Base-by-base conservation (phyloP, 2,329 filamentous ascomycete genomes). In the Byssothecium circinans region DNA sequence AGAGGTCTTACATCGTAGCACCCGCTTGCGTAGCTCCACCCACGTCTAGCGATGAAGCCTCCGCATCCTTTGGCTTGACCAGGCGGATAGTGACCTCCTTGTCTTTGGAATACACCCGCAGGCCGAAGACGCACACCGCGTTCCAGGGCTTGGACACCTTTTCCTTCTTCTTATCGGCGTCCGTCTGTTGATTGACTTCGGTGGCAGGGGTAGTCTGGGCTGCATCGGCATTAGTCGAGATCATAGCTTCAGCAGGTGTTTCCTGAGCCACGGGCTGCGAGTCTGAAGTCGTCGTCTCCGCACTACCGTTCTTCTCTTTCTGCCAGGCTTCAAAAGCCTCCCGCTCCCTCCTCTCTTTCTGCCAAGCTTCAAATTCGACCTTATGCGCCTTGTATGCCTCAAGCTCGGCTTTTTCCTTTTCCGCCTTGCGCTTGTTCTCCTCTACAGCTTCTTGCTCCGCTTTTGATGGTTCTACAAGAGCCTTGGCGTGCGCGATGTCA, bases 401-500 rank as follows among this genome's bases (percentile, higher is more conserved):
- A 22, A 63, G 60, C 19, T 65, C 58, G 50, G 67, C 69, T 42
- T 46, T 48, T 37, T 58, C 53, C 27, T 54, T 58, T 36, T 66
- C 56, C 15, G 64, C 62, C 36, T 61, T 47, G 53, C 70, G 70
- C 58, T 66, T 71, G 44, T 54, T 52, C 6, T 47, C 43, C n/a
- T 62, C 56, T 48, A 65, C 69, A 43, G 72, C 71, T 60, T 70
- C 75, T 44, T 69, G 64, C 12, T 74, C 67, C 38, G 67, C 74
- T 19, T 82, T 79, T 29, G 75, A 75, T n/a, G 77, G 72, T 20
- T 75, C 60, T 7, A 78, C 65, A 2, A 78, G 72, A 2, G 81
- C 84, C 64, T 87, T 87, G 52, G 81, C 80, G 62, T 88, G 83
- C 0, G 86, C 85, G 5, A 88, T 77, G 53, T 89, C 86, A 53